Evolutionary conservation across 2,329 filamentous ascomycete species (phyloP).

Genomic region (Cordyceps javanica): DNA sequence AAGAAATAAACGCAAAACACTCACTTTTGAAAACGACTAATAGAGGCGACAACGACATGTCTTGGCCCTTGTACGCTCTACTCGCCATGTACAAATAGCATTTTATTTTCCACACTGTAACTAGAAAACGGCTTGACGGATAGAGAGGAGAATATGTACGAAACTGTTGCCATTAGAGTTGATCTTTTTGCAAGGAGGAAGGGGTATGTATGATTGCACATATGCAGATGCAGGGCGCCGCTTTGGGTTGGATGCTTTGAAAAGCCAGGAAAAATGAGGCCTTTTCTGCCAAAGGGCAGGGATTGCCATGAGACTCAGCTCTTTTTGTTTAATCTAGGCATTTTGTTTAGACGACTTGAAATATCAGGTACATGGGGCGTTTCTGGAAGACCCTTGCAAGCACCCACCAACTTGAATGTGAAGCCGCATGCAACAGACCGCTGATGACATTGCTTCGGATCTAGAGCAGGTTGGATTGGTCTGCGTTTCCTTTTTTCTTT

Average conservation of each 20-base stretch:
- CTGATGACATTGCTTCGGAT: background rate
- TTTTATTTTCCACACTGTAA: constrained; percentile 2
- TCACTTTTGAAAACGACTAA: constrained; percentile 6
- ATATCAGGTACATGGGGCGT: background rate
- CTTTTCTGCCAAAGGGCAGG: background rate
- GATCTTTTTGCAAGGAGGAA: background rate
- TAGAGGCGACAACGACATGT: constrained; percentile 1
- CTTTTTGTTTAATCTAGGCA: background rate
- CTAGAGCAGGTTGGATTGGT: background rate
- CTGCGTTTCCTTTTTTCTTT: background rate
- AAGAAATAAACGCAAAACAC: constrained; percentile 56
- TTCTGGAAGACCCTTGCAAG: background rate
- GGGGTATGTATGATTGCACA: constrained; percentile 5
- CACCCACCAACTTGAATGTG: background rate
- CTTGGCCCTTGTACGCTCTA: background rate
- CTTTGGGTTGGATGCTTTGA: constrained; percentile 1
- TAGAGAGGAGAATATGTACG: background rate
- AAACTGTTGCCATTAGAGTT: background rate
- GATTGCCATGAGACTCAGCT: background rate
- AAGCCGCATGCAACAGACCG: background rate
- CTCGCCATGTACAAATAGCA: constrained; percentile 16
- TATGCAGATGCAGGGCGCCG: background rate
- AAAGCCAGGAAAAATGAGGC: background rate
- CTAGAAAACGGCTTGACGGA: background rate
- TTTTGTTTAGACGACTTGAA: background rate